Evolutionary conservation across 805 yeast genomes (phyloP), one percentile per base, ranked within the genome.

Genomic region (Kluyveromyces dobzhanskii): DNA sequence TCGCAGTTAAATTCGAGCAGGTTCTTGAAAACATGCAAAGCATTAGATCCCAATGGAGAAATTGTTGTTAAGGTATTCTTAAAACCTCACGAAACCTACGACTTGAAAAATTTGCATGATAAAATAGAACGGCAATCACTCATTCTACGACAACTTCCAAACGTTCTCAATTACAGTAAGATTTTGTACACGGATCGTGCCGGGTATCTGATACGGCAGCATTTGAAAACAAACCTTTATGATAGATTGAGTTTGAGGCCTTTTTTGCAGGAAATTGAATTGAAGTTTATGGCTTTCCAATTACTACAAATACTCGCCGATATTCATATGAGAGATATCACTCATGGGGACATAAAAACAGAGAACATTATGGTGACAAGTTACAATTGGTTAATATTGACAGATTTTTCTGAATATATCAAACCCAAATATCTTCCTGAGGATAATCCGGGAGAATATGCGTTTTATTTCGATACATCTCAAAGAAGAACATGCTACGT

Each of bases 391-490:
- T 65, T 80, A 1, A 64, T 80, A 45, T 57, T 92, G 10, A 67
- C 85, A 1, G 98, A 92, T 60, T 90, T 90, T 62, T 82, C 96
- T 2, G 69, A 76, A 1, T 35, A 37, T 7, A 75, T 80, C 54
- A 92, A 92, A 59, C 98, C 98, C 0, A 76, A 76, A 0, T 77
- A 71, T 49, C 62, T 92, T 24, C 97, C 97, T 0, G 95, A 85
- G 46, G 92, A 87, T 48, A 90, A 92, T 53, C 97, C 97, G 0
- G 83, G 88, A 10, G 90, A 83, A 45, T 92, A 84, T 51, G 78
- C 92, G 1, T 92, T 90, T 54, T 92, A 80, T 59, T 92, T 88
- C 56, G 97, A 92, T 61, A 85, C 90, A 3, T 83, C 94, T 2
- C 85, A 77, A 54, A 69, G 97, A 46, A 70, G 95, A 50, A 73